phyloP scores from a whole-genome alignment of 495 filamentous ascomycete genomes.

The Cenococcum geophilum region DNA sequence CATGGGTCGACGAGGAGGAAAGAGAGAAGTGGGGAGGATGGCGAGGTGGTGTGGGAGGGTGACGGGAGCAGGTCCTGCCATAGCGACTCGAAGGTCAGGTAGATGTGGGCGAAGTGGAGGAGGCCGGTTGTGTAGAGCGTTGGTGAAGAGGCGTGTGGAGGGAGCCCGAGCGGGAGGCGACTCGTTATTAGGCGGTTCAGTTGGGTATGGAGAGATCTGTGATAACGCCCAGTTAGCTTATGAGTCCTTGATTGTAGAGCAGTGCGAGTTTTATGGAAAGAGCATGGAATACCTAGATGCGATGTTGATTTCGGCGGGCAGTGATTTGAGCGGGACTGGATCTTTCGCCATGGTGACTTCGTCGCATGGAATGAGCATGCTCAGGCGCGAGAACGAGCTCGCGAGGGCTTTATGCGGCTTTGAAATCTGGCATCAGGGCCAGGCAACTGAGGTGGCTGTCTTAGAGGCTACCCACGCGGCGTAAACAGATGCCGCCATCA shows the following conservation, averaged over 20 bases:
- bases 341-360: neutral
- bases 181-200: constrained; percentile 46
- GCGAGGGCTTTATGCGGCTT: no score
- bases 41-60: constrained; percentile 9
- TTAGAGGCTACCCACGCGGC: neutral
- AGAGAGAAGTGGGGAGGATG: constrained; percentile 25
- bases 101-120: constrained; percentile 43
- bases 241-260: neutral
- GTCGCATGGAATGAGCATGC: no score
- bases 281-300: constrained; percentile 17
- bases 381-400: no score
- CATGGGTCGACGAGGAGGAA: constrained; percentile 32
- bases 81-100: constrained; percentile 42
- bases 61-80: constrained; percentile 34
- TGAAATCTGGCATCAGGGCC: constrained; percentile 10
- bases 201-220: constrained; percentile 41
- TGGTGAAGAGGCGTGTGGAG: constrained; percentile 38
- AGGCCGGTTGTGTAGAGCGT: constrained; percentile 42
- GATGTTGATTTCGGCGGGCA: constrained; percentile 22
- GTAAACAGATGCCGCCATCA: no score
- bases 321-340: neutral
- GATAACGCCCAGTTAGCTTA: constrained; percentile 4
- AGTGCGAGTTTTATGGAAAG: no score
- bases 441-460: neutral
- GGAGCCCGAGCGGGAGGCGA: constrained; percentile 44